A percentile compares a stretch with the other conserved stretches of the same genome.
Conservation (phyloP, 176 grass and related monocot species). For the Alopecurus myosuroides region DNA sequence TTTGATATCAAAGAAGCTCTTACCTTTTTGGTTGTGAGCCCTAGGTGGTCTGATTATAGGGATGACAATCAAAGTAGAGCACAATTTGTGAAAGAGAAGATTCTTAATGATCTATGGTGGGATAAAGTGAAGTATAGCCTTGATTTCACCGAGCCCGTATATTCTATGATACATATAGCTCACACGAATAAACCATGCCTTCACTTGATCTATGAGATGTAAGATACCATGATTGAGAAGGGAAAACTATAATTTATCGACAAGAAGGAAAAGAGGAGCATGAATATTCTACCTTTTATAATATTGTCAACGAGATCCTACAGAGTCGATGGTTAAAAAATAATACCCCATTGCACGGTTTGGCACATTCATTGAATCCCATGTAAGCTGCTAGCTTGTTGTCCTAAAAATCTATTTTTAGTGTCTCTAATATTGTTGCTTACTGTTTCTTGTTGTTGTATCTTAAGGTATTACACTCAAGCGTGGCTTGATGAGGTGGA, state of each 20-base stretch:
- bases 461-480: background rate
- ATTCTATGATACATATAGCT: background rate
- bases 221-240: constrained; percentile 8
- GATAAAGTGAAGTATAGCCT: background rate
- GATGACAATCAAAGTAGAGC: background rate
- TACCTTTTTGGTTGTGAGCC: background rate
- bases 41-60: background rate
- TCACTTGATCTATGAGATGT: constrained; percentile 6
- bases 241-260: background rate
- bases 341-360: background rate
- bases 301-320: background rate
- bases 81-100: background rate
- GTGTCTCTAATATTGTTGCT: background rate
- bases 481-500: background rate
- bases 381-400: background rate
- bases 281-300: background rate
- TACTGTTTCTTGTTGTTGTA: background rate
- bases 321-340: background rate
- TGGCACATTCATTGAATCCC: background rate
- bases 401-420: background rate
- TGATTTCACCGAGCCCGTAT: background rate
- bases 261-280: background rate
- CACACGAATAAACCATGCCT: background rate
- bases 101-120: background rate
- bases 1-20: background rate